Evolutionary conservation across 306 rosid genomes (phyloP).

Genomic region (Begonia peltatifolia): DNA sequence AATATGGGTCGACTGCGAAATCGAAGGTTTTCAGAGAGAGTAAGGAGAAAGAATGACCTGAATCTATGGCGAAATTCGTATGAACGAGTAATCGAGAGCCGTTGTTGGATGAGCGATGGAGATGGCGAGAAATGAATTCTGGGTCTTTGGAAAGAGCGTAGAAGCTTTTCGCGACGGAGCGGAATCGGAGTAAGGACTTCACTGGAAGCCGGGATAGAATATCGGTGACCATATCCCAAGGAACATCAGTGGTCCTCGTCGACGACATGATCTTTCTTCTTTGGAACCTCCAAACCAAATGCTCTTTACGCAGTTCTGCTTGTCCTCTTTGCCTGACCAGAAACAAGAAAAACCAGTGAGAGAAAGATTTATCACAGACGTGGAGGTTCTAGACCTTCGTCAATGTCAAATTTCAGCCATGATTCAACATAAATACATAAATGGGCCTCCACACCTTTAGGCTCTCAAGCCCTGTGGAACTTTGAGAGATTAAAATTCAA

Average conservation of each 20-base stretch:
- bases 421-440: too few relatives aligned
- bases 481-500: too few relatives aligned
- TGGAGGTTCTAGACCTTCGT: too few relatives aligned
- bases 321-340: too few relatives aligned
- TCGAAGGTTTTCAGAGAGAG: background rate
- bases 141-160: constrained; percentile 1
- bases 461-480: too few relatives aligned
- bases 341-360: too few relatives aligned
- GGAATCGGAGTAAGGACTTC: constrained; percentile 3
- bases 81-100: background rate
- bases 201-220: constrained; percentile 3
- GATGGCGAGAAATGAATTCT: constrained; percentile 3
- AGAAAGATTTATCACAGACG: too few relatives aligned
- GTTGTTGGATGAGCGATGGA: background rate
- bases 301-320: too few relatives aligned
- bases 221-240: constrained; percentile 1
- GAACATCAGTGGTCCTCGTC: background rate
- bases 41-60: background rate
- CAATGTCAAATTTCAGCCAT: too few relatives aligned
- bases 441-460: too few relatives aligned
- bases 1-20: too few relatives aligned
- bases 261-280: background rate
- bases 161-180: background rate
- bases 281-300: too few relatives aligned
- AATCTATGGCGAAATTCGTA: background rate